phyloP scores from a whole-genome alignment of 2,329 filamentous ascomycete species.

The Sporothrix protearum region DNA sequence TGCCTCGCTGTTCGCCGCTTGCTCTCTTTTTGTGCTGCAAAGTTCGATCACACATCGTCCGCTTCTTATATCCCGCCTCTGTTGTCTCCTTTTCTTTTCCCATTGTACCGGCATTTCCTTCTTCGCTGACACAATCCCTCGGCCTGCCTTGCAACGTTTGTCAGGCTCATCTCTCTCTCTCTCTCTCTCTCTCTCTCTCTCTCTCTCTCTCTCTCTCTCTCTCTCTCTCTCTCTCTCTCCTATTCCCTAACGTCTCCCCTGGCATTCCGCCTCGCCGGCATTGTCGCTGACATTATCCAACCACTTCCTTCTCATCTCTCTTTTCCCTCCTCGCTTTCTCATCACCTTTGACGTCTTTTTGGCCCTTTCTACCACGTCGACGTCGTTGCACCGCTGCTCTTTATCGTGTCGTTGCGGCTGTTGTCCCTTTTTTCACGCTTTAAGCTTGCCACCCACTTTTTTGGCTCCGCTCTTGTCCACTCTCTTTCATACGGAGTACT shows the following conservation, averaged over 20 bases:
- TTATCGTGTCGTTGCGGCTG: not conserved
- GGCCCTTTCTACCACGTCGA: not conserved
- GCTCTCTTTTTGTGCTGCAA: not conserved
- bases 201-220: not conserved
- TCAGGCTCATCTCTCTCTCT: not conserved
- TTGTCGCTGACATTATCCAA: not conserved
- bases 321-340: not conserved
- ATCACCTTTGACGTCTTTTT: not conserved
- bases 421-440: conserved; percentile 15
- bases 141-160: not conserved
- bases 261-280: not conserved
- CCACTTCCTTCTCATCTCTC: not conserved
- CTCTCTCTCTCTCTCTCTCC: not conserved
- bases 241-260: not conserved
- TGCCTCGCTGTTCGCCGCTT: not conserved
- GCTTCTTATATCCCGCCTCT: not conserved
- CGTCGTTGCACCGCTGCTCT: not conserved
- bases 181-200: too few relatives aligned
- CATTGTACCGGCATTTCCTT: not conserved
- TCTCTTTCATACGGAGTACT: not conserved
- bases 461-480: conserved; percentile 9
- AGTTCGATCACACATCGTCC: not conserved
- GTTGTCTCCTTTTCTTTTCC: not conserved
- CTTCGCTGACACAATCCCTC: not conserved
- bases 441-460: not conserved